Base-by-base conservation (phyloP, 768 basidiomycete genomes). In the Mycena vitilis region DNA sequence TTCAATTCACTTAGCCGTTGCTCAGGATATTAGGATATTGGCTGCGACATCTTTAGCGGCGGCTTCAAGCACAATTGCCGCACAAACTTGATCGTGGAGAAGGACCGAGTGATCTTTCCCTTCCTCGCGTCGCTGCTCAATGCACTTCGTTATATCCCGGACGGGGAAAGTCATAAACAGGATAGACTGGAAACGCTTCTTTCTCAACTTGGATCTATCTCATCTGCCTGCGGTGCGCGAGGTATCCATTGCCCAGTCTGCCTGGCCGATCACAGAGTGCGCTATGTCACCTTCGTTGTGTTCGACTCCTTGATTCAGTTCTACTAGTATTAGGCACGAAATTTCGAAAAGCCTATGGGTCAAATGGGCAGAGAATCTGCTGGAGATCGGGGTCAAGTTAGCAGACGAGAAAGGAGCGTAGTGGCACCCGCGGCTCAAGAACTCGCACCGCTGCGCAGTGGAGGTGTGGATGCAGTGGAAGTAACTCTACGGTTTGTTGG, bases 271-370 rank as follows among this genome's bases (percentile, higher is more conserved):
- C 16, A 45, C 44, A 13, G 44, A 45, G 16, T 45, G 44, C 4
- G 44, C 20, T 45, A 18, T 45, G 11, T 45, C 7, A 42, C 40
- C 40, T 11, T 42, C 40, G 40, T 42, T 16, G 2, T 45, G 44
- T 45, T 45, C 25, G 23, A 51, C 6, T 51, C 4, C 13, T 8
- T 38, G 10, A 18, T 34, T 16, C 18, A 16, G 5, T 49, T 49
- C 10, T 1, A 7, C 8, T 49, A 58, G 57, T n/a, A n/a, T 37
- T n/a, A 58, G 57, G n/a, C 44, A 34, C 9, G 44, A 23, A n/a
- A 59, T 59, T 22, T 7, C 30, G 23, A 45, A 45, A 25, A 59
- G 58, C 44, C 5, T 48, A 8, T 45, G 58, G 58, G 58, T 59
- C 38, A 12, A 59, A 2, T 48, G 58, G 58, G 42, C 58, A 4